Evolutionary conservation across 2,329 filamentous ascomycete species (phyloP).

Genomic region (Septoria linicola): DNA sequence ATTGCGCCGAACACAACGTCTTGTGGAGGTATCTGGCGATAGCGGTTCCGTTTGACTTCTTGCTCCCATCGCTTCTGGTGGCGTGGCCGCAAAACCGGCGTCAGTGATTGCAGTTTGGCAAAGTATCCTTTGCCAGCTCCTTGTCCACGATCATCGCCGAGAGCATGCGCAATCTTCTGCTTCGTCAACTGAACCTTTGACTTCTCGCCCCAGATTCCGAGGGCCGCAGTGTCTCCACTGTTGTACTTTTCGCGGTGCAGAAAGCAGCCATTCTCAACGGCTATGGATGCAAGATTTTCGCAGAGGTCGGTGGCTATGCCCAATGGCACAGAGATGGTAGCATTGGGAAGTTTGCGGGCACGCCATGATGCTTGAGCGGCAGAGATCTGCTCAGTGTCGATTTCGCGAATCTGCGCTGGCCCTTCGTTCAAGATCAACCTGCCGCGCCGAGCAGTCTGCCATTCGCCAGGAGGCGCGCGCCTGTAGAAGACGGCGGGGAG

Average conservation of each 20-base stretch:
- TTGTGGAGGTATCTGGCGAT: constrained; percentile 29
- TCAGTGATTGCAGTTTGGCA: constrained; percentile 27
- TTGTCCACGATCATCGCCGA: constrained; percentile 2
- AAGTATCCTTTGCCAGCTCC: constrained; percentile 15
- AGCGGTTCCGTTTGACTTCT: constrained; percentile 29
- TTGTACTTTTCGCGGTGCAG: constrained; percentile 20
- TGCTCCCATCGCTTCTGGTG: constrained; percentile 29
- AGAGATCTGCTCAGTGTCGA: constrained; percentile 16
- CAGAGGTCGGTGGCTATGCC: constrained; percentile 20
- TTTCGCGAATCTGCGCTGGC: background rate
- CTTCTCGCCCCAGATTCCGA: constrained; percentile 34
- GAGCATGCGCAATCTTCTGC: constrained; percentile 15
- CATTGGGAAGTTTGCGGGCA: constrained; percentile 11
- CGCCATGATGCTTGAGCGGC: constrained; percentile 27
- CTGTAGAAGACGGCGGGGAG: too few relatives aligned
- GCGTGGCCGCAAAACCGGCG: constrained; percentile 22
- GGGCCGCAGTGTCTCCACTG: constrained; percentile 11
- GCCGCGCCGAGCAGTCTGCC: background rate
- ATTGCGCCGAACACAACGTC: constrained; percentile 30
- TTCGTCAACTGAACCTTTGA: constrained; percentile 22
- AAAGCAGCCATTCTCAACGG: constrained; percentile 26
- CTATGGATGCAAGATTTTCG: constrained; percentile 18
- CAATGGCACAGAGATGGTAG: constrained; percentile 26
- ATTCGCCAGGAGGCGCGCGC: background rate
- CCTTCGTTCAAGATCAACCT: too few relatives aligned